Percentiles rank a stretch among this genome's conserved stretches.
These are phyloP conservation scores for Termitomyces sp. DNA, from an alignment of 768 basidiomycete genomes.

Conservation along the genomic window DNA sequence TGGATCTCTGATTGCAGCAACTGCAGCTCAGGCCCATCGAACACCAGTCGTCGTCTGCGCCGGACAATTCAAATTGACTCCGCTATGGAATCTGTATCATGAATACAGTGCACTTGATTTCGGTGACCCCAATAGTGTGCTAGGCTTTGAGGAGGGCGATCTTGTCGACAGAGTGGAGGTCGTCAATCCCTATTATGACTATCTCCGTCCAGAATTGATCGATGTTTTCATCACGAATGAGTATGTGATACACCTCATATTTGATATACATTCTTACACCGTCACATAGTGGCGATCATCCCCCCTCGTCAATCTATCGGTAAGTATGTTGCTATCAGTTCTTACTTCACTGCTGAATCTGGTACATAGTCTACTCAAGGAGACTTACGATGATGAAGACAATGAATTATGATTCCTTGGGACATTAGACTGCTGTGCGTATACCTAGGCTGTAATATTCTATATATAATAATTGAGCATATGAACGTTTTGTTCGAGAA, in stretches of 20 bases:
- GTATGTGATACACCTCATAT: slow-evolving; percentile 49
- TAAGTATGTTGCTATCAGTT: slow-evolving; percentile 23
- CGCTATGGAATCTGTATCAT: slow-evolving; percentile 84
- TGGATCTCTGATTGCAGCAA: slow-evolving; percentile 80
- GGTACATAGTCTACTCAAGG: slow-evolving; percentile 71
- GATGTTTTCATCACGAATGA: slow-evolving; percentile 96
- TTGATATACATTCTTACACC: slow-evolving; percentile 3
- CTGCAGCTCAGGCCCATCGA: slow-evolving; percentile 85
- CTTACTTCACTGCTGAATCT: slow-evolving; percentile 5
- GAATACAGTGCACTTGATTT: slow-evolving; percentile 84
- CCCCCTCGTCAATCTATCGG: slow-evolving; percentile 92
- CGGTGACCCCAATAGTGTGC: slow-evolving; percentile 57
- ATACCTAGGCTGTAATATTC: slow-evolving; percentile 20
- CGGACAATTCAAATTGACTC: slow-evolving; percentile 96
- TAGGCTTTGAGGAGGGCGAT: slow-evolving; percentile 75
- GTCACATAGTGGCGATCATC: slow-evolving; percentile 81
- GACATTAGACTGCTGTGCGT: slow-evolving; percentile 14
- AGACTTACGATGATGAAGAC: slow-evolving; percentile 95
- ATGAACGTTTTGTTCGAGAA: neutral
- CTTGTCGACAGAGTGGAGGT: slow-evolving; percentile 88
- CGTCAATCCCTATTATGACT: slow-evolving; percentile 95
- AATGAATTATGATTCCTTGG: slow-evolving; percentile 57
- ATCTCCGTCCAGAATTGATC: slow-evolving; percentile 88
- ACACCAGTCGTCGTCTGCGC: slow-evolving; percentile 92
- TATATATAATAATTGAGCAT: slow-evolving; percentile 6